phyloP scores from a whole-genome alignment of 192 early-diverging fungal genomes.

The Backusella parvicylindrica region DNA sequence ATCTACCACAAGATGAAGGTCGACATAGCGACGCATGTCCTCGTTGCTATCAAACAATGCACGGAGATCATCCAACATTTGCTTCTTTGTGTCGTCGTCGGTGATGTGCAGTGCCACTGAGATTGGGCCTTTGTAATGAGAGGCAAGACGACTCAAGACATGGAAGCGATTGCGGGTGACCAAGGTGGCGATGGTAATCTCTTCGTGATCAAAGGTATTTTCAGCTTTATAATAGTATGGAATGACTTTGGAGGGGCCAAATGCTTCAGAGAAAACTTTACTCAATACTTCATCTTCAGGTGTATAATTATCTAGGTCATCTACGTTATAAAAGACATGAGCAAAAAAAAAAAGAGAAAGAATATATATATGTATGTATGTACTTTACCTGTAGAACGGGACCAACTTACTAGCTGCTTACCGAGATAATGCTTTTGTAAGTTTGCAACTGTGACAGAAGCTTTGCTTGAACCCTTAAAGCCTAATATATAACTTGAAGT shows the following conservation, averaged over 20 bases:
- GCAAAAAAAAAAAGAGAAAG: background rate
- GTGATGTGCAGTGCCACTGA: constrained; percentile 57
- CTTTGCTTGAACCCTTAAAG: background rate
- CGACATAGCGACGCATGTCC: constrained; percentile 45
- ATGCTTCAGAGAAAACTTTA: constrained; percentile 49
- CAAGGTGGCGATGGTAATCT: constrained; percentile 52
- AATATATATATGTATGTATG: background rate
- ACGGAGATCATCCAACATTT: constrained; percentile 43
- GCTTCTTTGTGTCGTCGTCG: constrained; percentile 47
- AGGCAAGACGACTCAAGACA: constrained; percentile 43
- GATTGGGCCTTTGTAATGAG: constrained; percentile 51
- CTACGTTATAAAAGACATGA: background rate
- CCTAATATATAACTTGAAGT: constrained; percentile 20
- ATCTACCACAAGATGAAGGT: constrained; percentile 59
- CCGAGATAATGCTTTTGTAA: background rate
- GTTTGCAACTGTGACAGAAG: background rate
- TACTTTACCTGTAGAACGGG: background rate
- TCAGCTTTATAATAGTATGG: constrained; percentile 47
- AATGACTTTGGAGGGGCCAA: constrained; percentile 52
- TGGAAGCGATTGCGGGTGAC: constrained; percentile 49
- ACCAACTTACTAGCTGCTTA: background rate
- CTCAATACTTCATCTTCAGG: constrained; percentile 48
- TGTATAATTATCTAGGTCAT: constrained; percentile 8
- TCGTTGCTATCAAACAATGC: constrained; percentile 42
- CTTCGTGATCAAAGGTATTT: constrained; percentile 39